Base-by-base conservation (phyloP, 148 eudicot genomes). In the Heliosperma pusillum region DNA sequence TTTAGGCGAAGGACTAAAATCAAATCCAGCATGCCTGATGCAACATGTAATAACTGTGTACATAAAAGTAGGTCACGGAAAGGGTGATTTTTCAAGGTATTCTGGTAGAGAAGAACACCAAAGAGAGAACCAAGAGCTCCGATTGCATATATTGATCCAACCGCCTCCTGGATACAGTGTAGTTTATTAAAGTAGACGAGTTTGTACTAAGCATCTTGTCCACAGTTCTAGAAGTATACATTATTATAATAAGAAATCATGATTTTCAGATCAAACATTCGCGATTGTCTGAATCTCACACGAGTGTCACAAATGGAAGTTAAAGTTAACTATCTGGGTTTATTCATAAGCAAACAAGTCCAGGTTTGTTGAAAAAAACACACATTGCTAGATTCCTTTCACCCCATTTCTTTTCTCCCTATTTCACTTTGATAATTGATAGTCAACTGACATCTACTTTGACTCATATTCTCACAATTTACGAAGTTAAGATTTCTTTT, bases 71-170 rank as follows among this genome's bases (percentile, higher is more conserved):
- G 66, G 72, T 80, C 79, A 17, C 70, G 79, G 21, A 75, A 80
- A 40, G 75, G 78, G 45, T 62, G 78, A 64, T 64, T 64, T 63
- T 80, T 80, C 66, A 80, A 56, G 59, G 50, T n/a, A n/a, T 80
- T 74, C 59, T 80, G 82, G 74, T 74, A 80, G 11, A 80, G 78
- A 74, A 80, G 82, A 61, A 79, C 82, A 62, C 82, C 82, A 36
- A 65, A 61, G 15, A 79, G 82, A 20, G 82, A 74, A n/a, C 82
- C 82, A n/a, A 79, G 70, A 16, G 82, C 82, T 36, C 82, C 82
- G 4, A 79, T 27, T 50, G 82, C 70, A 53, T 79, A 79, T 68
- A 79, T 79, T 13, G 82, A 79, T 36, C 82, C 82, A 68, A 79
- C 78, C 21, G 76, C 73, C 71, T 74, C 82, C 82, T 79, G 82